Evolutionary conservation across 1,284 basidiomycete species (phyloP), one percentile per base, ranked within the genome.

Genomic region (Apiotrichum porosum): DNA sequence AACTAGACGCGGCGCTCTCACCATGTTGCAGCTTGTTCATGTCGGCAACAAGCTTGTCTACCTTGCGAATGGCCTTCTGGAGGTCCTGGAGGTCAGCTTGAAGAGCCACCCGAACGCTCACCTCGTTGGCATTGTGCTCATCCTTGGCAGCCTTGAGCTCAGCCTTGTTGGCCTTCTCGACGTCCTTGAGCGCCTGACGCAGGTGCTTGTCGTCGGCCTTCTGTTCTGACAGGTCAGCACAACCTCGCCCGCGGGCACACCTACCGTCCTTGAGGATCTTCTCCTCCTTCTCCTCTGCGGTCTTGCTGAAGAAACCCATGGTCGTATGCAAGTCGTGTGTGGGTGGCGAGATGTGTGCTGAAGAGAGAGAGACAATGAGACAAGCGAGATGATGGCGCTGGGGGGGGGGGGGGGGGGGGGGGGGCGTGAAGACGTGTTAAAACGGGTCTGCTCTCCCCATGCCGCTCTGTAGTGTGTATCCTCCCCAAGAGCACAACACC

Each of bases 271-370:
- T 51, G 22, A 69, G 50, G 21, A 58, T 37, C 57, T 68, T 68
- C 56, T 71, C 65, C 56, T 68, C 61, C 54, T 65, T 54, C 50
- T 60, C 62, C 42, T 57, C 56, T 37, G 69, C 60, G 53, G 66
- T 62, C 32, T 58, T 63, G 40, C 54, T 55, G 55, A 71, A 68
- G 18, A 71, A 43, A 34, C 69, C 69, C 69, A 71, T 71, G 39
- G 36, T 65, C 42, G 22, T n/a, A n/a, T n/a, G n/a, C n/a, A n/a
- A n/a, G 24, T 22, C 17, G 26, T 38, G 37, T 30, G 37, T 24
- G 15, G 35, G 21, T 42, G 17, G 33, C 17, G 31, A 32, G 18
- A 39, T 4, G 37, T 4, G 15, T 4, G 22, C 3, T 15, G 21
- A 13, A 24, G n/a, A 14, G 28, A 9, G 39, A 22, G 18, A n/a